These are phyloP conservation scores for Blastocystis sp. DNA, from an alignment of 352 stramenopile genomes.

Conservation along the genomic window DNA sequence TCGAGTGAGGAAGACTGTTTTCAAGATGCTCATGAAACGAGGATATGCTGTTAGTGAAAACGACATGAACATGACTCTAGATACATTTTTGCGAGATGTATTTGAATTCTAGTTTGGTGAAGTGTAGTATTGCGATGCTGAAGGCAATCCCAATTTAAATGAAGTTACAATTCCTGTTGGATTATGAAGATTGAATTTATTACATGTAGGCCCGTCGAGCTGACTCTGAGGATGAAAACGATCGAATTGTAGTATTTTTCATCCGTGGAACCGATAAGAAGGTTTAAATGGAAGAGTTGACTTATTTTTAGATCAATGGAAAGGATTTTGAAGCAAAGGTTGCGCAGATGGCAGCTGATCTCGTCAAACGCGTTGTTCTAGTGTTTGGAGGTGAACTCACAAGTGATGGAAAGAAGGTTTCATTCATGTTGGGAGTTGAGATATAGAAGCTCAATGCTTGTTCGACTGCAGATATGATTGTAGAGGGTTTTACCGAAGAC, in stretches of 20 bases:
- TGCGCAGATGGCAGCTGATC: not conserved
- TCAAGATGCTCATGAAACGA: slow-evolving; percentile 86
- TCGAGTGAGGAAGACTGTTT: slow-evolving; percentile 85
- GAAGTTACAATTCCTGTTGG: slow-evolving; percentile 43
- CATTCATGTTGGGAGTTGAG: slow-evolving; percentile 68
- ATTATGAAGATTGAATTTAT: slow-evolving; percentile 60
- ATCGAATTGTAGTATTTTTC: slow-evolving; percentile 98
- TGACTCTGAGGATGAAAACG: slow-evolving; percentile 77
- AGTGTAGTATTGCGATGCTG: slow-evolving; percentile 37
- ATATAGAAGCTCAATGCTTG: slow-evolving; percentile 66
- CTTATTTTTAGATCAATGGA: slow-evolving; percentile 89
- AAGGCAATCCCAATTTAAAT: slow-evolving; percentile 64
- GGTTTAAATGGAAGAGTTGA: slow-evolving; percentile 46
- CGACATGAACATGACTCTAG: slow-evolving; percentile 86
- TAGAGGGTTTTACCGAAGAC: slow-evolving; percentile 95
- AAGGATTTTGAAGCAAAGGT: slow-evolving; percentile 70
- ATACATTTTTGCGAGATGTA: slow-evolving; percentile 76
- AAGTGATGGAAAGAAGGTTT: slow-evolving; percentile 87
- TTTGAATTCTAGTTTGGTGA: not conserved
- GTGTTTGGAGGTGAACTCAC: slow-evolving; percentile 89
- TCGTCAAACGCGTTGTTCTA: slow-evolving; percentile 89
- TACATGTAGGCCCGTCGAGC: slow-evolving; percentile 62
- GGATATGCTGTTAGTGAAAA: slow-evolving; percentile 94
- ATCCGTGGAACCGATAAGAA: slow-evolving; percentile 48
- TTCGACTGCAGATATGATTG: slow-evolving; percentile 59